These are phyloP conservation scores for Phialocephala sp. DNA, from an alignment of 2,329 filamentous ascomycete genomes.

Conservation along the genomic window DNA sequence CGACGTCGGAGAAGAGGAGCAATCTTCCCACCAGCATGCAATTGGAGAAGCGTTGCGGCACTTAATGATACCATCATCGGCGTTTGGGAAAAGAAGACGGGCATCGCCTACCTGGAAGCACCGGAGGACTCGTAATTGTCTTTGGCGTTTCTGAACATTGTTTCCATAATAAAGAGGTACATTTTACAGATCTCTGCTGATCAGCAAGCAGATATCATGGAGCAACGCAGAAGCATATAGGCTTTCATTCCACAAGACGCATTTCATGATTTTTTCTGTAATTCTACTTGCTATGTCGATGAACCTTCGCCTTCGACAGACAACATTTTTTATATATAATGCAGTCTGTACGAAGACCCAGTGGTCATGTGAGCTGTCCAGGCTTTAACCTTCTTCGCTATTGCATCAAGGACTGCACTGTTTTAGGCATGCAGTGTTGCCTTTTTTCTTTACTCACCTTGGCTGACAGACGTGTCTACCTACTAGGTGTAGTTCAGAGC, in stretches of 20 bases:
- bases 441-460: neutral
- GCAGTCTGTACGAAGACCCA: neutral
- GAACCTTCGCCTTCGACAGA: neutral
- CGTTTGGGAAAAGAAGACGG: slow-evolving; percentile 20
- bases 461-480: too few relatives aligned
- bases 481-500: too few relatives aligned
- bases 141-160: neutral
- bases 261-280: neutral
- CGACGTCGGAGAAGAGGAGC: too few relatives aligned
- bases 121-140: neutral
- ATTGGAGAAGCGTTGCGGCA: slow-evolving; percentile 5
- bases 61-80: slow-evolving; percentile 36
- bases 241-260: neutral
- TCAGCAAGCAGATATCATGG: neutral
- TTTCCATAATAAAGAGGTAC: neutral
- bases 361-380: neutral
- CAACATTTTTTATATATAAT: neutral
- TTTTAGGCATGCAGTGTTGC: neutral
- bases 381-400: neutral
- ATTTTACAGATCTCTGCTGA: neutral
- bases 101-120: neutral
- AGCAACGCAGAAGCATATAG: neutral
- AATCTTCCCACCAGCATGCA: neutral
- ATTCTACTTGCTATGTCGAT: neutral
- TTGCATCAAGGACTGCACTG: neutral